These are phyloP conservation scores for Fusarium pseudonygamai DNA, from an alignment of 2,329 filamentous ascomycete species.

Conservation along the genomic window DNA sequence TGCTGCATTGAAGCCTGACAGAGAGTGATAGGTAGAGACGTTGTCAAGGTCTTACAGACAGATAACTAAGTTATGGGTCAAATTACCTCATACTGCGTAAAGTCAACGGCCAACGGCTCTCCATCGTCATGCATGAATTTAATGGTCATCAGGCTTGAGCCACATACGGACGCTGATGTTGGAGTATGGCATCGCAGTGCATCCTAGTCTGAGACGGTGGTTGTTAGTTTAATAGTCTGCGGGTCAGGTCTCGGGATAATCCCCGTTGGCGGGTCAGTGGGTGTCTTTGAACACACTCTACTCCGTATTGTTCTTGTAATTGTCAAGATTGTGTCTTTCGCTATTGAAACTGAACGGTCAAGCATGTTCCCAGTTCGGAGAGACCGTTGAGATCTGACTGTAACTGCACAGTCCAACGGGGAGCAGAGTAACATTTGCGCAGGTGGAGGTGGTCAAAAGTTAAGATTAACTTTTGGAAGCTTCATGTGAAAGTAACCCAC, in stretches of 20 bases:
- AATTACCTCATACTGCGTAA: background rate
- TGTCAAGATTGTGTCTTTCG: background rate
- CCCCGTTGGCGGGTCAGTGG: background rate
- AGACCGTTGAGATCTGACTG: conserved; percentile 19
- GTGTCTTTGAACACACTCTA: background rate
- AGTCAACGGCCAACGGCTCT: background rate
- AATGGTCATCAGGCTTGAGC: background rate
- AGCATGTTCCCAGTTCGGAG: conserved; percentile 9
- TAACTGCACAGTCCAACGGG: conserved; percentile 15
- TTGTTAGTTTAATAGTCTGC: background rate
- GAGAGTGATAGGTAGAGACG: background rate
- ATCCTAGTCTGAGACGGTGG: background rate
- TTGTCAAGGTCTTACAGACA: background rate
- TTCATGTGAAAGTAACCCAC: background rate
- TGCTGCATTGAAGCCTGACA: conserved; percentile 11
- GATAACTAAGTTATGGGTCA: background rate
- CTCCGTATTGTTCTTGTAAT: background rate
- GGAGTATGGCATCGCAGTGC: background rate
- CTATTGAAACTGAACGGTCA: background rate
- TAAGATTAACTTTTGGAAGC: background rate
- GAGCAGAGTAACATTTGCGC: background rate
- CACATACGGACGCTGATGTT: background rate
- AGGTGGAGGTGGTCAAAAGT: background rate
- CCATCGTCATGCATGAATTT: conserved; percentile 7
- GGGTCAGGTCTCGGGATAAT: conserved; percentile 18